Conservation (phyloP, 1,139 yeast genomes). For the Nadsonia commutata region DNA sequence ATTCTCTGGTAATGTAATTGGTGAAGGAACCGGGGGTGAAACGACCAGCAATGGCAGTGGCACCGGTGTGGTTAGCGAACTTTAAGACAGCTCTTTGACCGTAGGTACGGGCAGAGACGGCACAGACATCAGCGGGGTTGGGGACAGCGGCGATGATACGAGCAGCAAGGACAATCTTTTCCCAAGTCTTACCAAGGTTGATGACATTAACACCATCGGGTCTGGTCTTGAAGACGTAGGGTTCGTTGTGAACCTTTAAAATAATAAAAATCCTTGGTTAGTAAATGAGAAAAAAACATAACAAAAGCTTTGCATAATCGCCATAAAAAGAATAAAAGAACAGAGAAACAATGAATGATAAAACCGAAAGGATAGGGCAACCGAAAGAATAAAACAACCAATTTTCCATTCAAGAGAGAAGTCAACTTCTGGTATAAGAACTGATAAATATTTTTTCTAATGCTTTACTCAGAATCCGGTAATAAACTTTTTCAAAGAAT, state of each 20-base stretch:
- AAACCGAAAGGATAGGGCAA: too few species aligned
- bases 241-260: constrained; percentile 85
- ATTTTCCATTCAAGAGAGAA: too few species aligned
- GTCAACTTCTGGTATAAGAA: too few species aligned
- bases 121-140: constrained; percentile 96
- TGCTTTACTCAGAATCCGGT: too few species aligned
- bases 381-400: too few species aligned
- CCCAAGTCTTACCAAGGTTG: constrained; percentile 99
- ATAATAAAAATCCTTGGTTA: constrained; percentile 5
- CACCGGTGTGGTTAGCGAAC: constrained; percentile 99
- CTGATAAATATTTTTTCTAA: too few species aligned
- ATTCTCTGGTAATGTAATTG: constrained; percentile 99
- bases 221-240: constrained; percentile 98
- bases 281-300: too few species aligned
- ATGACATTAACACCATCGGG: constrained; percentile 99
- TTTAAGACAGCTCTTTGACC: constrained; percentile 99
- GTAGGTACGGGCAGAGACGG: constrained; percentile 97
- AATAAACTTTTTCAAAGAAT: too few species aligned
- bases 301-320: too few species aligned
- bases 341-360: too few species aligned
- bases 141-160: constrained; percentile 99
- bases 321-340: too few species aligned
- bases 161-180: constrained; percentile 98
- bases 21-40: constrained; percentile 99
- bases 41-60: constrained; percentile 99